These are phyloP conservation scores for Globisporangium splendens DNA, from an alignment of 352 stramenopile genomes.

Conservation along the genomic window DNA sequence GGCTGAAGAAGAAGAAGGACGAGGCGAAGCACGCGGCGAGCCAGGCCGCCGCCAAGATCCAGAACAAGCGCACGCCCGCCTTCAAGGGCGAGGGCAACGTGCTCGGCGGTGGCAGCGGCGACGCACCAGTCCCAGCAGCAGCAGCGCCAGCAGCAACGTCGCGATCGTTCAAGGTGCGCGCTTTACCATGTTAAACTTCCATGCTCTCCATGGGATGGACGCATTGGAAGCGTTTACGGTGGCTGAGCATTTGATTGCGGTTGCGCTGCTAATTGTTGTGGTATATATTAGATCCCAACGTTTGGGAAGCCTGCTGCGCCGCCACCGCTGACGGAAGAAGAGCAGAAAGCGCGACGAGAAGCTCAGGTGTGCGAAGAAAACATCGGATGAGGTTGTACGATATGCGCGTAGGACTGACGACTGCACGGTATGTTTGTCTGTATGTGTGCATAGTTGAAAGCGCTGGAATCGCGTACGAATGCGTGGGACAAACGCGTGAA, in stretches of 20 bases:
- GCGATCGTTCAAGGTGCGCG: slow-evolving; percentile 29
- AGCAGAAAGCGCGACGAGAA: slow-evolving; percentile 53
- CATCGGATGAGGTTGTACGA: too few relatives aligned
- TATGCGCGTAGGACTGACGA: too few relatives aligned
- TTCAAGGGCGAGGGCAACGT: slow-evolving; percentile 71
- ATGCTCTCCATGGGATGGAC: too few relatives aligned
- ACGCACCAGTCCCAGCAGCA: slow-evolving; percentile 10
- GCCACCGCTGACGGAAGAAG: slow-evolving; percentile 40
- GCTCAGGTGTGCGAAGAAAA: slow-evolving; percentile 37
- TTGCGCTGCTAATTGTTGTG: too few relatives aligned
- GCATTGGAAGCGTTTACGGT: too few relatives aligned
- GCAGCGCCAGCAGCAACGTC: slow-evolving; percentile 5
- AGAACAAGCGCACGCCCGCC: slow-evolving; percentile 53
- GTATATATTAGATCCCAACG: slow-evolving; percentile 24
- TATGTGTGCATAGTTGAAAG: slow-evolving; percentile 35
- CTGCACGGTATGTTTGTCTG: not conserved
- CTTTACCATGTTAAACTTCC: not conserved
- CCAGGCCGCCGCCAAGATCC: slow-evolving; percentile 52
- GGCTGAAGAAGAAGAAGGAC: slow-evolving; percentile 84
- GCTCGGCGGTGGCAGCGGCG: slow-evolving; percentile 29
- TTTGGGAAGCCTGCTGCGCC: slow-evolving; percentile 38
- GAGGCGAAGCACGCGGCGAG: slow-evolving; percentile 56
- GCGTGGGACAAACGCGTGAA: slow-evolving; percentile 70
- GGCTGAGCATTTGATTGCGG: too few relatives aligned
- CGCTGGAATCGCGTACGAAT: slow-evolving; percentile 50